Base-by-base conservation (phyloP, 441 rosid genomes). In the Aquilaria agallochum region DNA sequence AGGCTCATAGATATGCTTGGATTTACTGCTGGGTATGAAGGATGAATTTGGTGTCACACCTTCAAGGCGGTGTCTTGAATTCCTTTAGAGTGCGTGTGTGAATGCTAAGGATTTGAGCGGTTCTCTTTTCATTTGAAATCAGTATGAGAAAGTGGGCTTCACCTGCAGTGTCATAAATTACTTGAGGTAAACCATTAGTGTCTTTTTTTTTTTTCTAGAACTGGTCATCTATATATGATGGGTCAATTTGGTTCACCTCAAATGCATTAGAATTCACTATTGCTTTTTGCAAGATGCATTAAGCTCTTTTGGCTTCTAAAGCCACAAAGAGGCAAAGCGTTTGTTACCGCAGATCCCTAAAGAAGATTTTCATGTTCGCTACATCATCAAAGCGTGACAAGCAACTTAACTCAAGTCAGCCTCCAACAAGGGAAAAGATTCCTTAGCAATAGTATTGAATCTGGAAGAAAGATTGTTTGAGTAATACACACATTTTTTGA, bases 211-310 rank as follows among this genome's bases (percentile, higher is more conserved):
- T 44, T 20, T 33, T 58, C 12, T 44, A 2, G 30, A 13, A 51
- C 48, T 47, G 8, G 5, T 56, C 10, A 36, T 46, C 34, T 5
- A 40, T 20, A 14, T 9, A 9, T 30, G 11, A 48, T 73, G 60
- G 11, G 20, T 3, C 9, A 5, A 8, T 40, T 11, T 49, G 42
- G 14, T n/a, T 58, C 40, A 42, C 5, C 20, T 31, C 8, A 50
- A 2, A 32, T 5, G 20, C 34, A 58, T 20, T 4, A 31, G 2
- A 55, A 47, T 4, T 4, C 5, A 31, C 8, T 12, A 12, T 54
- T n/a, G 55, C 12, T 53, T 15, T 53, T 63, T 66, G 82, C 86
- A 95, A 97, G 87, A 89, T 95, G 98, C 83, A 89, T 77, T 89
- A 88, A 70, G 97, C 77, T 46, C 78, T 85, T 69, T 59, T 92